These are phyloP conservation scores for Pleurotus platypus DNA, from an alignment of 768 basidiomycete species.

Conservation along the genomic window DNA sequence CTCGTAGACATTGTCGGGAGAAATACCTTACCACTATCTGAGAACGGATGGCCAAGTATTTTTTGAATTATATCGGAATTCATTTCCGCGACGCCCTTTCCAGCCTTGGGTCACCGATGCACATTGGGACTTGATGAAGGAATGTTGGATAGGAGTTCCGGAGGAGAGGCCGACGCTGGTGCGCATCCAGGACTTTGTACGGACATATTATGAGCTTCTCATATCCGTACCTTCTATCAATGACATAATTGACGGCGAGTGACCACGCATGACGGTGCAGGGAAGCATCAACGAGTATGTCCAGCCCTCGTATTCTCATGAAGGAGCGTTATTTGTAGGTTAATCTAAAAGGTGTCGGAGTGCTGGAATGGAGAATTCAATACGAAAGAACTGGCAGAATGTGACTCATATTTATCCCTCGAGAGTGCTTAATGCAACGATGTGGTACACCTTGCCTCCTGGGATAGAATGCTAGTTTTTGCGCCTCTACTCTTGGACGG, in stretches of 20 bases:
- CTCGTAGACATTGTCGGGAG: constrained; percentile 1
- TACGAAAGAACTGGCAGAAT: too few species aligned
- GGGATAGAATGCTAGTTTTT: too few species aligned
- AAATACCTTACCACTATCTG: constrained; percentile 2
- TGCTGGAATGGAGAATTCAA: too few species aligned
- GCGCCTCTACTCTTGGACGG: too few species aligned
- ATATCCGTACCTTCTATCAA: background rate
- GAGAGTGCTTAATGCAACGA: too few species aligned
- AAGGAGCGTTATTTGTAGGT: too few species aligned
- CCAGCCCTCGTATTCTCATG: too few species aligned
- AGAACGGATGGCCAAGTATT: constrained; percentile 4
- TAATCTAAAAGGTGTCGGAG: too few species aligned
- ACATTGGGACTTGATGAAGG: constrained; percentile 8
- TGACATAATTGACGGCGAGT: background rate
- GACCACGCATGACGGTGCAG: too few species aligned
- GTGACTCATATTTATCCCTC: too few species aligned
- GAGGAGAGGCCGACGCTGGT: constrained; percentile 1
- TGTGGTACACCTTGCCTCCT: too few species aligned
- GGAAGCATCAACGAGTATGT: too few species aligned
- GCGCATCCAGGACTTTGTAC: constrained; percentile 1
- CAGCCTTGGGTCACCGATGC: constrained; percentile 4
- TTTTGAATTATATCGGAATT: constrained; percentile 2
- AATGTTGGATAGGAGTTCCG: constrained; percentile 8
- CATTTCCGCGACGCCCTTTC: constrained; percentile 4
- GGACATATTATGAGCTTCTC: background rate